A percentile compares a stretch with the other conserved stretches of the same genome.
Conservation (phyloP, 176 grass and related monocot genomes). For the Oryza punctata region DNA sequence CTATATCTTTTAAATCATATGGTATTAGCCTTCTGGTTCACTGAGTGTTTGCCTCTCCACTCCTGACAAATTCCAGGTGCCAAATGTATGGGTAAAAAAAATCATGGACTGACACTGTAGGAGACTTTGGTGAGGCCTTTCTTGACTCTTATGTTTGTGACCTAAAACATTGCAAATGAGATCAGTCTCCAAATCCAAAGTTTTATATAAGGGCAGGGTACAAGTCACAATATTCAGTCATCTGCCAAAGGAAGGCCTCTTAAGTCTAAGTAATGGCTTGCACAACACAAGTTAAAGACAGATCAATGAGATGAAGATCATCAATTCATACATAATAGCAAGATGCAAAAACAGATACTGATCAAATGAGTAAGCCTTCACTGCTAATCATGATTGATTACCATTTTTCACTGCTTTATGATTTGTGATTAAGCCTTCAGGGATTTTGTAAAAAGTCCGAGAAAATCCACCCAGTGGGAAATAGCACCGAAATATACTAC, state of each 20-base stretch:
- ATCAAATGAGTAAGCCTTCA: too few relatives aligned
- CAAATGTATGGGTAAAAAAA: not conserved
- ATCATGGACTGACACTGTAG: conserved; percentile 61
- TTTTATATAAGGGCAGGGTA: not conserved
- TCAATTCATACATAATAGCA: too few relatives aligned
- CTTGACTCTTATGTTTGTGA: conserved; percentile 76
- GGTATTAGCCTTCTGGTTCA: not conserved
- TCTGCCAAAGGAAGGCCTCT: not conserved
- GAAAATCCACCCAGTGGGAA: not conserved
- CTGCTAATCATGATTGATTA: too few relatives aligned
- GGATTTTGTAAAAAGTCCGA: not conserved
- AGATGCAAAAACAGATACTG: too few relatives aligned
- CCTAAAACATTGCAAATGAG: conserved; percentile 48
- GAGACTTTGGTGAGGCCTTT: conserved; percentile 83
- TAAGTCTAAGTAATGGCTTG: not conserved
- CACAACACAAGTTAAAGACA: not conserved
- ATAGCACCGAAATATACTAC: not conserved
- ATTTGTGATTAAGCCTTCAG: not conserved
- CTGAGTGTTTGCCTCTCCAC: not conserved
- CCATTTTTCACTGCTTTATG: not conserved
- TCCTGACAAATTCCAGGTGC: not conserved
- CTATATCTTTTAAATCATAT: not conserved
- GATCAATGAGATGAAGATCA: not conserved
- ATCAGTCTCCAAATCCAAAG: conserved; percentile 16
- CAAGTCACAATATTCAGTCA: not conserved